phyloP scores from a whole-genome alignment of 208 protist genomes.

The Angomonas ambiguus region DNA sequence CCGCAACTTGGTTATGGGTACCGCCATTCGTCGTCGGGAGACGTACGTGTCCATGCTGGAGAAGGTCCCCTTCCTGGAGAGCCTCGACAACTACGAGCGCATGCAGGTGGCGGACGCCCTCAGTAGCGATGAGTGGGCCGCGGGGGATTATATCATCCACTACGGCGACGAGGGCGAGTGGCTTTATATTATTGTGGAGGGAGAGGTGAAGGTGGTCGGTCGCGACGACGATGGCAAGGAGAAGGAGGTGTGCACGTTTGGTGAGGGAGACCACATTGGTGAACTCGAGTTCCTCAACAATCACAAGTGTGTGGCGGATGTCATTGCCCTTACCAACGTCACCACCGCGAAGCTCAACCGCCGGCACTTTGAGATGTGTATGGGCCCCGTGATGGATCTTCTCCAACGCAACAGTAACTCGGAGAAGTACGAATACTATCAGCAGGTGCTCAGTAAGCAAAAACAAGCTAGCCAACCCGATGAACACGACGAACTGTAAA shows the following conservation, averaged over 20 bases:
- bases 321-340: constrained; percentile 70
- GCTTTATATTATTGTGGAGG: constrained; percentile 89
- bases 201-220: constrained; percentile 82
- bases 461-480: not conserved
- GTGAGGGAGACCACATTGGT: constrained; percentile 77
- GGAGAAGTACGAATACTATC: constrained; percentile 90
- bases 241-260: constrained; percentile 83
- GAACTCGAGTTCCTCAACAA: constrained; percentile 91
- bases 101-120: constrained; percentile 87
- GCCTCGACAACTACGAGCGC: constrained; percentile 79
- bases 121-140: constrained; percentile 69
- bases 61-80: constrained; percentile 73
- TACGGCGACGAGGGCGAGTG: constrained; percentile 86
- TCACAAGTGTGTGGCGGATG: constrained; percentile 79
- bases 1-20: constrained; percentile 88
- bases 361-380: constrained; percentile 91
- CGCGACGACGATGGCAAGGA: constrained; percentile 57
- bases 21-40: constrained; percentile 76
- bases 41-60: constrained; percentile 71
- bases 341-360: constrained; percentile 88
- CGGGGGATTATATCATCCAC: constrained; percentile 84
- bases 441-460: constrained; percentile 60
- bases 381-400: constrained; percentile 87
- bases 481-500: constrained; percentile 2
- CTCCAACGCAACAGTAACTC: constrained; percentile 72